A percentile compares a stretch with the other conserved stretches of the same genome.
phyloP scores from a whole-genome alignment of 1,139 yeast genomes.

The Wickerhamomyces sp. region DNA sequence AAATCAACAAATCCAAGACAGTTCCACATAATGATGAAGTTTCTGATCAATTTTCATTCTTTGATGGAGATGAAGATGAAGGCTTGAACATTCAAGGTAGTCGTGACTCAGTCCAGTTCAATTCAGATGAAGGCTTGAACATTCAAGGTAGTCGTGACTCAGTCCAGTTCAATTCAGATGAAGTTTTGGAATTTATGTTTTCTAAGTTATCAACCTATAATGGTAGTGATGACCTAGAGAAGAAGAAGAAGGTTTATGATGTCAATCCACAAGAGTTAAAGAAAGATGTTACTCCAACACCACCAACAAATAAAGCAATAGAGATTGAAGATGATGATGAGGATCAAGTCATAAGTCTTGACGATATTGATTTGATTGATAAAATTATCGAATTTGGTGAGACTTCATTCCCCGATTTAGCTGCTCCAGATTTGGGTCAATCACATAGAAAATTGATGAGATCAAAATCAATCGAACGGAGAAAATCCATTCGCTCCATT shows the following conservation, averaged over 20 bases:
- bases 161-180: constrained; percentile 5
- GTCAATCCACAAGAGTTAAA: neutral
- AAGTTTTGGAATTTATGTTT: constrained; percentile 8
- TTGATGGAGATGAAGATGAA: constrained; percentile 21
- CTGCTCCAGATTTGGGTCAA: constrained; percentile 22
- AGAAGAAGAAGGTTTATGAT: no score
- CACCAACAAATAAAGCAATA: neutral
- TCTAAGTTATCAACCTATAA: neutral
- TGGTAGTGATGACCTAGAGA: neutral
- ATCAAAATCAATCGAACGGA: constrained; percentile 24
- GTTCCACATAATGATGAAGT: neutral
- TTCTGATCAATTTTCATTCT: constrained; percentile 18
- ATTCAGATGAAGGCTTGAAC: constrained; percentile 14
- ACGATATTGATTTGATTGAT: constrained; percentile 22
- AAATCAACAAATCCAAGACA: no score
- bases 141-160: neutral
- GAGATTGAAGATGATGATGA: constrained; percentile 4
- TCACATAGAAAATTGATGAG: constrained; percentile 21
- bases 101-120: no score
- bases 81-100: constrained; percentile 8
- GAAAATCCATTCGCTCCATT: constrained; percentile 20
- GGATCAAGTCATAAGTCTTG: constrained; percentile 13
- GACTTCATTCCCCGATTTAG: constrained; percentile 24
- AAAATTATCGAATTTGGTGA: constrained; percentile 25
- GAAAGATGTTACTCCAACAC: neutral